Evolutionary conservation across 352 stramenopile species (phyloP), one percentile per base, ranked within the genome.

Genomic region (Phytophthora sojae): DNA sequence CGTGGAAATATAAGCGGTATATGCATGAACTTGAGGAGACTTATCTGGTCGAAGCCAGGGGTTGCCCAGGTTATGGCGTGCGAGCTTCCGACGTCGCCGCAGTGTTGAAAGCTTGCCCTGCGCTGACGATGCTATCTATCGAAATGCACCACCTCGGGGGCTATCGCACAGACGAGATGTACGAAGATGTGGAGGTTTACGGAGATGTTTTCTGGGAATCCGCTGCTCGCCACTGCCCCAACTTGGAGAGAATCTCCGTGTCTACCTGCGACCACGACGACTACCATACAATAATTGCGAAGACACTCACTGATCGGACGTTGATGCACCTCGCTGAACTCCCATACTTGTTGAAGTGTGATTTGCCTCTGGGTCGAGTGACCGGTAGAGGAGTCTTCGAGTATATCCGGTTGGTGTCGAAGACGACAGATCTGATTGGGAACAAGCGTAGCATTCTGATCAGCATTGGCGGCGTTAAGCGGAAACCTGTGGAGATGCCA

Each of bases 201-300:
- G 57, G 57, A 11, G 57, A 56, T 52, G 57, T 25, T 15, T 63
- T 63, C 30, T 63, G 57, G 57, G 57, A 63, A 35, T n/a, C 57
- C 14, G 57, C 26, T n/a, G 25, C 44, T 25, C 9, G 35, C 6
- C 25, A 54, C 17, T 63, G 26, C 14, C 39, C 15, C 39, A 15
- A 47, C 17, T 47, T 47, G 15, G 6, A 21, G 6, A 15, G 6
- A 9, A 47, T 21, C 17, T n/a, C 12, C 2, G 39, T 47, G 39
- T 19, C 39, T 47, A 47, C 12, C 42, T 44, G 25, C 44, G n/a
- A 49, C 42, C 26, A 47, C 39, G 39, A 47, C 14, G 39, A 47
- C 39, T 9, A 19, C 14, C 39, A 47, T 15, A 21, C 14, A 19
- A 11, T 19, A 47, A 3, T 47, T 3, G 15, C 21, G 12, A 26